Base-by-base conservation (phyloP, 2,329 filamentous ascomycete genomes). In the Daldinia sp. region DNA sequence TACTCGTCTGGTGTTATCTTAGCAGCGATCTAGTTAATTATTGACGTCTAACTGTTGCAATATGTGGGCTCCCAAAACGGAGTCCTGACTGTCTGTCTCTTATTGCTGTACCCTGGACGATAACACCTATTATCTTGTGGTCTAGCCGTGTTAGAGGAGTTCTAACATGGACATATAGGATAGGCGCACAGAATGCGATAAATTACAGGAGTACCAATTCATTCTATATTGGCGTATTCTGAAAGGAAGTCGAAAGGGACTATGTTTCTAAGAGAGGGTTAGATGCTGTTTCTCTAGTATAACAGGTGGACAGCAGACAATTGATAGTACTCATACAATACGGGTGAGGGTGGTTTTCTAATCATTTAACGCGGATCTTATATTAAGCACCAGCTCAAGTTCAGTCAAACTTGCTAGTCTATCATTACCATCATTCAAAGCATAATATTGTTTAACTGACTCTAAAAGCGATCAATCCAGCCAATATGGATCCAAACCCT, bases 401-500 rank as follows among this genome's bases (percentile, higher is more conserved):
- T 33, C 30, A 33, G 30, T 9, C 2, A 6, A 35, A 35, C 30
- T 35, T 2, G 33, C 7, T 35, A 1, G 33, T 10, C 33, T 37
- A 39, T 39, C 35, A 39, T 39, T n/a, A 7, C 13, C 7, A 13
- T 28, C 23, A 23, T 20, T 23, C 18, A 6, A 48, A 48, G 12
- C 12, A 20, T 9, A 26, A 10, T 48, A 15, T 23, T 15, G 18
- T 46, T 26, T 12, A 15, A 10, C 42, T 23, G 3, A 9, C 13
- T 26, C 6, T 46, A 3, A 5, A 9, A 15, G 10, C 12, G 2
- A 42, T 56, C 15, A 78, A 67, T 74, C 73, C 73, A 83, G 73
- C 81, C 82, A 83, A 62, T 73, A 74, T 67, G 75, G 72, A 70
- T 83, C 75, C 75, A 86, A 67, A 0, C 71, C 74, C 68, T 83